Conservation (phyloP, 2,329 filamentous ascomycete genomes). For the Cercospora nicotianae region DNA sequence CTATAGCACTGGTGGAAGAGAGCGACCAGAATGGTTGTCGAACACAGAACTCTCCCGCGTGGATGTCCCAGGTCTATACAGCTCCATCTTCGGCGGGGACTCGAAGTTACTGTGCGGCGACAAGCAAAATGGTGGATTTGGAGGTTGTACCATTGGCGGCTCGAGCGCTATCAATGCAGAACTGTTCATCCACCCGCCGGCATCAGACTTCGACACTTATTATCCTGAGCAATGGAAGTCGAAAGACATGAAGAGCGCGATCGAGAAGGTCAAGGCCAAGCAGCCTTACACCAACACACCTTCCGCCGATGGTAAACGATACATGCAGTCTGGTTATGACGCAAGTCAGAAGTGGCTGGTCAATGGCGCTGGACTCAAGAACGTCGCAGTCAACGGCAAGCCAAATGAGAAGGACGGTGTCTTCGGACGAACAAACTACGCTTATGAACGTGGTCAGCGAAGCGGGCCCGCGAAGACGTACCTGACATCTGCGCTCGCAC, state of each 20-base stretch:
- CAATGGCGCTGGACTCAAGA: slow-evolving; percentile 48
- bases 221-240: slow-evolving; percentile 57
- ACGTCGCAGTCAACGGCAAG: slow-evolving; percentile 51
- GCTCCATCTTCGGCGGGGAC: slow-evolving; percentile 50
- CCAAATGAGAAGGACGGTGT: slow-evolving; percentile 56
- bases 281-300: slow-evolving; percentile 60
- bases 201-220: slow-evolving; percentile 59
- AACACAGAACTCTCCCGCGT: slow-evolving; percentile 53
- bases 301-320: slow-evolving; percentile 57
- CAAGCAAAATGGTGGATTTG: slow-evolving; percentile 38
- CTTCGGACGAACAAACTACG: slow-evolving; percentile 42
- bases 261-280: slow-evolving; percentile 46
- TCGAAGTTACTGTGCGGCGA: slow-evolving; percentile 46
- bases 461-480: slow-evolving; percentile 52
- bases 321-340: slow-evolving; percentile 53
- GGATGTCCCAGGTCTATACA: slow-evolving; percentile 56
- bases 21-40: slow-evolving; percentile 51
- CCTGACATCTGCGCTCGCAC: slow-evolving; percentile 51
- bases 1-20: slow-evolving; percentile 41
- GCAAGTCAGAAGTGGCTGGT: slow-evolving; percentile 53
- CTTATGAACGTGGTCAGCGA: slow-evolving; percentile 48
- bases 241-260: slow-evolving; percentile 50
- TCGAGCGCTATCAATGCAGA: slow-evolving; percentile 64
- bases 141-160: slow-evolving; percentile 57
- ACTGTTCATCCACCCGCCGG: slow-evolving; percentile 59